A percentile compares a stretch with the other conserved stretches of the same genome.
Evolutionary conservation across 2,329 filamentous ascomycete genomes (phyloP).

Genomic region (Nigrospora osmanthi): DNA sequence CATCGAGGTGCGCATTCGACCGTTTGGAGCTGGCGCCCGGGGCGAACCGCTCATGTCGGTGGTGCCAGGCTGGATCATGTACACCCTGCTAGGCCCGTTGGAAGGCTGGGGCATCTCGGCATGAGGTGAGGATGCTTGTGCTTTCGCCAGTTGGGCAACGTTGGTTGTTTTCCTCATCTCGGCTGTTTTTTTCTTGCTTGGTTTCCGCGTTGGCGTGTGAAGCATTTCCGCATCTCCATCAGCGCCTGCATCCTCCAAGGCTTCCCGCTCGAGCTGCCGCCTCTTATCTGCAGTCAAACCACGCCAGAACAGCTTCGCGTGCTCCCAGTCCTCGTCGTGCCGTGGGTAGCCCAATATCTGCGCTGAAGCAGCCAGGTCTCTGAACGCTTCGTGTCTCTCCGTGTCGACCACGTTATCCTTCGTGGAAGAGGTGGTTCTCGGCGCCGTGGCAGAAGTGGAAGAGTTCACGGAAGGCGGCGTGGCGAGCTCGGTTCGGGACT

Average conservation of each 20-base stretch:
- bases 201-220: constrained; percentile 16
- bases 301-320: constrained; percentile 63
- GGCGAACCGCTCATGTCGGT: constrained; percentile 16
- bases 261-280: constrained; percentile 52
- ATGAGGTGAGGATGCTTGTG: constrained; percentile 12
- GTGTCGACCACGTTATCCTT: background rate
- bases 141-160: constrained; percentile 3
- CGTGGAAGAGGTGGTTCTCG: background rate
- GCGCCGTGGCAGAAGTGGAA: background rate
- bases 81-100: constrained; percentile 4
- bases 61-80: constrained; percentile 17
- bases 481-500: constrained; percentile 18
- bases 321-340: constrained; percentile 50
- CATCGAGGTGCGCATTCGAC: constrained; percentile 38
- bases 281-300: constrained; percentile 56
- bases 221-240: constrained; percentile 35
- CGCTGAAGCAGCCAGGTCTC: too few relatives aligned
- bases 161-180: constrained; percentile 22
- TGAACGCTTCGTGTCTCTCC: too few relatives aligned
- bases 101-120: constrained; percentile 11
- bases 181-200: constrained; percentile 25
- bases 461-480: background rate
- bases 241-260: constrained; percentile 42
- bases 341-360: too few relatives aligned
- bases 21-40: constrained; percentile 6